phyloP scores from a whole-genome alignment of 345 rosid genomes.

The Cardiospermum halicacabum region DNA sequence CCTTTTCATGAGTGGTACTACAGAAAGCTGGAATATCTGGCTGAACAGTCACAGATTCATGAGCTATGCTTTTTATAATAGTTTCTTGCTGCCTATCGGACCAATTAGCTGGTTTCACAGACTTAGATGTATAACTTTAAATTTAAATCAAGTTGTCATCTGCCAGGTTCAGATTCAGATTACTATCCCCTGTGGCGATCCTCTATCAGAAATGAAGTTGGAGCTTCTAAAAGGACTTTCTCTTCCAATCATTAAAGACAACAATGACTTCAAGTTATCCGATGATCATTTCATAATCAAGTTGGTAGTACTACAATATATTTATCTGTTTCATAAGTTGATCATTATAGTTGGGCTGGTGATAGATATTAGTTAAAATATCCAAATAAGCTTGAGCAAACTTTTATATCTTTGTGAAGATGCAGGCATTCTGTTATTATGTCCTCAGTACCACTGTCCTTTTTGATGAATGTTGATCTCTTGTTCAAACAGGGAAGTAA shows the following conservation, averaged over 20 bases:
- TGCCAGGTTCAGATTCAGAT: conserved; percentile 58
- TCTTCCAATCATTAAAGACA: conserved; percentile 33
- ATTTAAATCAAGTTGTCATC: conserved; percentile 17
- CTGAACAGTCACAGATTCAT: neutral
- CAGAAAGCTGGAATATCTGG: neutral
- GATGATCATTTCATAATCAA: conserved; percentile 52
- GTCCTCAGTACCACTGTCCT: neutral
- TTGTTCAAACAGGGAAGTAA: conserved; percentile 57
- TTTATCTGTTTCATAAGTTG: neutral
- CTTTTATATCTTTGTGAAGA: neutral
- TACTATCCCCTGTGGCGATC: conserved; percentile 41
- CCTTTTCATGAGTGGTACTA: neutral
- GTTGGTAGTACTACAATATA: conserved; percentile 41
- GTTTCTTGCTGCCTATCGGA: neutral
- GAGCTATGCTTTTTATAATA: neutral
- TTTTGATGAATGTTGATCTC: conserved; percentile 22
- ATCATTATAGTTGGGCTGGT: conserved; percentile 1
- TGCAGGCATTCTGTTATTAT: neutral
- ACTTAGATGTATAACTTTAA: neutral
- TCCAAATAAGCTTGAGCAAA: conserved; percentile 2
- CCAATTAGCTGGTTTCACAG: neutral
- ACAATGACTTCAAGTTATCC: conserved; percentile 33
- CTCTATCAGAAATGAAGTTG: conserved; percentile 45
- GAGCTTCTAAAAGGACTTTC: conserved; percentile 46
- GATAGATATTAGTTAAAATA: neutral